Evolutionary conservation across 2,329 filamentous ascomycete species (phyloP).

Genomic region (Davidsoniella virescens): DNA sequence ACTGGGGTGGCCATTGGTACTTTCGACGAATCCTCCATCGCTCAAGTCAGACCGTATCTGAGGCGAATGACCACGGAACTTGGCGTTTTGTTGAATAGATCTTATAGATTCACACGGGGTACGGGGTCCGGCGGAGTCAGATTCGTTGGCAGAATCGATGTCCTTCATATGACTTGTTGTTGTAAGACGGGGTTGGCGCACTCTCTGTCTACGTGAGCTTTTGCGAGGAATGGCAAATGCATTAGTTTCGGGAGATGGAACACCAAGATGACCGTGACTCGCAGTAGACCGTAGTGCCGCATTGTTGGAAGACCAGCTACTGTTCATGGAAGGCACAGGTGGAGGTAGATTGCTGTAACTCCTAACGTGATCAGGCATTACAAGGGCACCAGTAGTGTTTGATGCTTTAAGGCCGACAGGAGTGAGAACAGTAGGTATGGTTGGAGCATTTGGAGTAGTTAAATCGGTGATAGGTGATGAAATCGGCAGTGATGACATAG

Average conservation of each 20-base stretch:
- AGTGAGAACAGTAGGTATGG: neutral
- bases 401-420: neutral
- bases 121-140: slow-evolving; percentile 4
- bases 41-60: slow-evolving; percentile 7
- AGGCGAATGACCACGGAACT: neutral
- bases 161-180: slow-evolving; percentile 2
- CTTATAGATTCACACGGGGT: slow-evolving; percentile 4
- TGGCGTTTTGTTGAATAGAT: slow-evolving; percentile 1
- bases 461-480: neutral
- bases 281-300: slow-evolving; percentile 3
- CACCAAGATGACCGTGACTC: slow-evolving; percentile 6
- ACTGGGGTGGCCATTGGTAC: neutral
- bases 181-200: neutral
- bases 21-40: slow-evolving; percentile 3
- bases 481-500: slow-evolving; percentile 6
- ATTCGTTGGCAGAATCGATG: slow-evolving; percentile 9
- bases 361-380: neutral
- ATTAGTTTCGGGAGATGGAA: neutral
- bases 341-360: neutral
- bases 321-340: neutral
- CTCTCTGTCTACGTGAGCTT: slow-evolving; percentile 7
- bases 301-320: neutral
- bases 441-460: neutral
- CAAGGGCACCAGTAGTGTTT: neutral
- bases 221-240: slow-evolving; percentile 10